Base-by-base conservation (phyloP, 306 rosid species). In the Amphicarpaea edgeworthii region DNA sequence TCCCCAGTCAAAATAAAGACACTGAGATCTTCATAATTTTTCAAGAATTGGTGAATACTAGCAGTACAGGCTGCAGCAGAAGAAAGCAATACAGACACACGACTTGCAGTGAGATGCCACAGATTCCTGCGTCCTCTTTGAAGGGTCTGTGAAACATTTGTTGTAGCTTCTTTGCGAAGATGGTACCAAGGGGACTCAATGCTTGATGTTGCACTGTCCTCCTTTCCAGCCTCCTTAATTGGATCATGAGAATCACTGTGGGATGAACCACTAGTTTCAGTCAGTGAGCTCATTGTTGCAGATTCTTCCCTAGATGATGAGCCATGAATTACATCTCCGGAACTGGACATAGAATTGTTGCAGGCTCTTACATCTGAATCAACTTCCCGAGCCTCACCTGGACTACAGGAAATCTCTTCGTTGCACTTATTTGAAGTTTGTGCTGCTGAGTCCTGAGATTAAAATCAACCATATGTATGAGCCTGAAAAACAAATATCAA, bases 141-240 rank as follows among this genome's bases (percentile, higher is more conserved):
- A 83, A 96, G 96, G 71, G 93, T 93, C 83, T 92, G 93, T 70
- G 99, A 92, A 85, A 93, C 94, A 85, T 86, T 84, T 60, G 75
- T 72, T 21, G 88, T 92, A 62, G 98, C 96, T 89, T 92, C 99
- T 88, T 89, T 88, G 37, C 98, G 86, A 68, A 96, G 86, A 70
- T 92, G 87, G 85, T 96, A 96, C 99, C 98, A 93, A 14, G 99
- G 97, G 76, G 97, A 92, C 73, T 93, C 94, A 77, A 88, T 85
- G 85, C 86, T 90, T 83, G 93, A 92, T 41, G 87, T 58, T 53
- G 83, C 70, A 78, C 61, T 79, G 65, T 86, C 87, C 76, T 89
- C 97, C 69, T 73, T 85, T 68, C 71, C 77, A 50, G 81, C 77
- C 77, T 85, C 98, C 61, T 82, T 83, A 66, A 70, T 70, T 53